Evolutionary conservation across 1,139 yeast genomes (phyloP).

Genomic region (Candida sojae): DNA sequence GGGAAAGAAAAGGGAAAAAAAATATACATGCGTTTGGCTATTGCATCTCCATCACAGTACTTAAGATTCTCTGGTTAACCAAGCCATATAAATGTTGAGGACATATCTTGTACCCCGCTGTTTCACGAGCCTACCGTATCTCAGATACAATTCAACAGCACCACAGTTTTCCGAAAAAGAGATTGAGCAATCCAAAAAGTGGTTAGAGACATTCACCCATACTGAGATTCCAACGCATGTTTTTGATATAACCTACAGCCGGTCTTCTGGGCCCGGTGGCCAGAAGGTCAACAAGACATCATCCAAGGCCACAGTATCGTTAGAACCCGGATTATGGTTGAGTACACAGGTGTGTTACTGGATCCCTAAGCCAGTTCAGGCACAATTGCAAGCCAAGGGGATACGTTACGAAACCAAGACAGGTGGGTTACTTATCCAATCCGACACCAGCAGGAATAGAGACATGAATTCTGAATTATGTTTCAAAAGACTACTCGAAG

Average conservation of each 20-base stretch:
- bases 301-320: constrained; percentile 72
- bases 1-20: too few species aligned
- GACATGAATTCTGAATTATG: constrained; percentile 62
- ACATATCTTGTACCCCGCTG: neutral
- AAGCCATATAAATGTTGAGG: neutral
- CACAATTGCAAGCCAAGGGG: constrained; percentile 38
- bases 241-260: constrained; percentile 58
- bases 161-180: constrained; percentile 18
- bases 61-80: neutral
- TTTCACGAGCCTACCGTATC: neutral
- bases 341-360: constrained; percentile 47
- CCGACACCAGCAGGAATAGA: constrained; percentile 62
- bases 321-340: constrained; percentile 51
- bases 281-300: constrained; percentile 88
- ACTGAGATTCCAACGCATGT: constrained; percentile 47
- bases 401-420: constrained; percentile 59
- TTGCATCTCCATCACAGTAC: too few species aligned
- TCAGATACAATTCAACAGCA: neutral
- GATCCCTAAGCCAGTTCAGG: constrained; percentile 60
- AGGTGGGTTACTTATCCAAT: constrained; percentile 62
- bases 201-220: constrained; percentile 43
- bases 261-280: constrained; percentile 94
- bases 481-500: constrained; percentile 55
- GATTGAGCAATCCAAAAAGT: constrained; percentile 36
- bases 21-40: too few species aligned